phyloP scores from a whole-genome alignment of 148 eudicot genomes.

The Tetragonia tetragonoides region DNA sequence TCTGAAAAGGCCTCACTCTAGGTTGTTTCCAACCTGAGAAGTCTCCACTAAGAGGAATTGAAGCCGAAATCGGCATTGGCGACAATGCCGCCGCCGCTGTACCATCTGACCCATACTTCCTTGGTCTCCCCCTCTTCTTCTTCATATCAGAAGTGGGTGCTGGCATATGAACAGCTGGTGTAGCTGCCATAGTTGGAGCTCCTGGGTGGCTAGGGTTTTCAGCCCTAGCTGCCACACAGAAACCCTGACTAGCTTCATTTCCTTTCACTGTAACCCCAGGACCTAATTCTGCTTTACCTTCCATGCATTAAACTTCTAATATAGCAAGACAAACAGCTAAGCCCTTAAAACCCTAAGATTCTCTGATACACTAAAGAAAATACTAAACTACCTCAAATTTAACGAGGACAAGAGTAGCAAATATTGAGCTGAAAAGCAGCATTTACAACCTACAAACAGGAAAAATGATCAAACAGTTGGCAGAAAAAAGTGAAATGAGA shows the following conservation, averaged over 20 bases:
- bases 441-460: slow-evolving; percentile 14
- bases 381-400: slow-evolving; percentile 17
- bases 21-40: slow-evolving; percentile 74
- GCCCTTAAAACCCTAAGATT: slow-evolving; percentile 27
- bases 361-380: slow-evolving; percentile 12
- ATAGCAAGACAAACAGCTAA: slow-evolving; percentile 17
- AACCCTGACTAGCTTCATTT: slow-evolving; percentile 45
- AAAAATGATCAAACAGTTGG: slow-evolving; percentile 21
- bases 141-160: slow-evolving; percentile 30
- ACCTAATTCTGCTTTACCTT: slow-evolving; percentile 53
- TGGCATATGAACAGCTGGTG: slow-evolving; percentile 36
- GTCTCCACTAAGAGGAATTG: slow-evolving; percentile 80
- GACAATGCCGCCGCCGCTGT: slow-evolving; percentile 50
- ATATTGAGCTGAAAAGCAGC: slow-evolving; percentile 29
- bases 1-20: slow-evolving; percentile 42
- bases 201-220: slow-evolving; percentile 42
- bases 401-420: slow-evolving; percentile 6
- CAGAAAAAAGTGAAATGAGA: slow-evolving; percentile 8
- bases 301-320: slow-evolving; percentile 56
- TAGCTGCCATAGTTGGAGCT: slow-evolving; percentile 38
- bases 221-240: slow-evolving; percentile 37
- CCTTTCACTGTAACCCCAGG: slow-evolving; percentile 42
- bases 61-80: slow-evolving; percentile 94
- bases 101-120: slow-evolving; percentile 81
- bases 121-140: slow-evolving; percentile 90